These are phyloP conservation scores for Pisolithus microcarpus DNA, from an alignment of 768 basidiomycete species.

Conservation along the genomic window DNA sequence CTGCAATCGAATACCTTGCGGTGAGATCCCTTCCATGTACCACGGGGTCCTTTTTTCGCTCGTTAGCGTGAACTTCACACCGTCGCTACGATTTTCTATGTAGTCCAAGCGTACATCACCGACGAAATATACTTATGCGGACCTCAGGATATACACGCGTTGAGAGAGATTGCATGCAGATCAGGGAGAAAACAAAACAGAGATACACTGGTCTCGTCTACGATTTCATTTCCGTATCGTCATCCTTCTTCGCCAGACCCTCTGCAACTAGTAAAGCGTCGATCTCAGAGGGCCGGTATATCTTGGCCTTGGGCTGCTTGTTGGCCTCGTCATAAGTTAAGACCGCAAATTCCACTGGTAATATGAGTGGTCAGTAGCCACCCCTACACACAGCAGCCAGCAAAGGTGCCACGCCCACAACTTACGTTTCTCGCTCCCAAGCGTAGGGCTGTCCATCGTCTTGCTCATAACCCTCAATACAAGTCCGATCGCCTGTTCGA, in stretches of 20 bases:
- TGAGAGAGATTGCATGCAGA: not conserved
- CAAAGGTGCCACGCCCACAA: constrained; percentile 1
- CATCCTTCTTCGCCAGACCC: constrained; percentile 82
- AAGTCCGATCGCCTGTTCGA: constrained; percentile 89
- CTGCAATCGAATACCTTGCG: not conserved
- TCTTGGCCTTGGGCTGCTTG: constrained; percentile 81
- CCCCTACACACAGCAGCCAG: not conserved
- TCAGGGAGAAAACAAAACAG: not conserved
- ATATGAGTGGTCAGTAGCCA: constrained; percentile 1
- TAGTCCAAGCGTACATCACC: too few species aligned
- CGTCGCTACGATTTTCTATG: too few species aligned
- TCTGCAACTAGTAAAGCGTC: constrained; percentile 74
- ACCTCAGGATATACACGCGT: too few species aligned
- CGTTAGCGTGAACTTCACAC: too few species aligned
- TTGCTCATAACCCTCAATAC: constrained; percentile 96
- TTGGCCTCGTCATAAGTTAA: constrained; percentile 75
- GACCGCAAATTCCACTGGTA: constrained; percentile 90
- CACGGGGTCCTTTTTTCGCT: too few species aligned
- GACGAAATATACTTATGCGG: too few species aligned
- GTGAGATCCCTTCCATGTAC: too few species aligned
- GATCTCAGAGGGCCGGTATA: constrained; percentile 83
- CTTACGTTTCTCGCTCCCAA: constrained; percentile 94
- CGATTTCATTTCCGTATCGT: constrained; percentile 73
- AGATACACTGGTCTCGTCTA: constrained; percentile 15
- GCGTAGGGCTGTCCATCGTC: constrained; percentile 97